phyloP scores from a whole-genome alignment of 176 grass and related monocot species.

The Cymbopogon citratus region DNA sequence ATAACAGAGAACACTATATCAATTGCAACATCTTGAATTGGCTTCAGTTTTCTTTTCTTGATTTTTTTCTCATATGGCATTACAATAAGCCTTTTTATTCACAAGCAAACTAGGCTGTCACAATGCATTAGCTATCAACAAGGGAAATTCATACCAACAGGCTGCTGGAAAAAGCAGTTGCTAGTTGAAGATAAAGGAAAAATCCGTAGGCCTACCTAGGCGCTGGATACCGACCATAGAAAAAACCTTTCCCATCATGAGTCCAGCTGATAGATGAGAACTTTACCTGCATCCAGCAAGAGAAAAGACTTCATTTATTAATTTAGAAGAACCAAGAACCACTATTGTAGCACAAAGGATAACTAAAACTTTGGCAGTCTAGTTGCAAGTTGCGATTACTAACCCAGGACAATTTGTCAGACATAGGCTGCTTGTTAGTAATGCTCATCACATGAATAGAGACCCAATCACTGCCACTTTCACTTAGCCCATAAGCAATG shows the following conservation, averaged over 20 bases:
- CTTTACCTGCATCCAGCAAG: slow-evolving; percentile 60
- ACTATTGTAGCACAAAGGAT: not conserved
- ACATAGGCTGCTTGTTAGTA: slow-evolving; percentile 46
- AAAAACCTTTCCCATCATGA: slow-evolving; percentile 84
- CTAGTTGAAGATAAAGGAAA: not conserved
- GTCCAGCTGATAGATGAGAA: slow-evolving; percentile 92
- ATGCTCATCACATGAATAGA: slow-evolving; percentile 66
- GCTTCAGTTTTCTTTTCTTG: not conserved
- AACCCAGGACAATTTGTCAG: slow-evolving; percentile 91
- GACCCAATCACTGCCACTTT: slow-evolving; percentile 91
- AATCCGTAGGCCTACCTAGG: slow-evolving; percentile 47
- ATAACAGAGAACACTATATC: not conserved
- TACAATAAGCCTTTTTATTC: not conserved
- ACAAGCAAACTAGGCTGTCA: not conserved
- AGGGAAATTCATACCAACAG: not conserved
- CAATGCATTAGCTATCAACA: not conserved
- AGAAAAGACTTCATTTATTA: slow-evolving; percentile 13
- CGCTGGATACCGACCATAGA: slow-evolving; percentile 83
- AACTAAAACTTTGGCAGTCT: slow-evolving; percentile 3
- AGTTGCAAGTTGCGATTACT: not conserved
- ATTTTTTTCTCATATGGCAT: not conserved
- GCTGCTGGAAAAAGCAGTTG: not conserved
- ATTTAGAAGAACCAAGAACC: slow-evolving; percentile 21
- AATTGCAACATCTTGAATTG: not conserved
- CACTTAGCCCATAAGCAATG: slow-evolving; percentile 83